A percentile compares a stretch with the other conserved stretches of the same genome.
phyloP scores from a whole-genome alignment of 345 rosid genomes.

The rapeseed (Brassica napus) region Da-Ae NC_063435.1:703501-704000 shows the following conservation, averaged over 20 bases:
- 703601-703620: constrained; percentile 93
- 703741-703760: constrained; percentile 39
- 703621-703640: constrained; percentile 71
- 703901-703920: constrained; percentile 40
- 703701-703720: constrained; percentile 71
- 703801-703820: constrained; percentile 37
- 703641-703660: constrained; percentile 84
- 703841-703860: not conserved
- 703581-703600: constrained; percentile 72
- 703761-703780: constrained; percentile 12
- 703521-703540: constrained; percentile 1
- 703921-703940: constrained; percentile 42
- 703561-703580: constrained; percentile 76
- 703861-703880: constrained; percentile 26
- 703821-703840: not conserved
- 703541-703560: constrained; percentile 99
- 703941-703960: constrained; percentile 26
- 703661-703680: constrained; percentile 83
- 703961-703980: constrained; percentile 14
- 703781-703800: constrained; percentile 26
- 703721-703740: constrained; percentile 64
- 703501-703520: constrained; percentile 6
- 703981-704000: not conserved
- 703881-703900: constrained; percentile 17
- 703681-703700: constrained; percentile 90